These are phyloP conservation scores for Aaosphaeria pasadenensis DNA, from an alignment of 2,329 filamentous ascomycete species.

Conservation along the genomic window DNA sequence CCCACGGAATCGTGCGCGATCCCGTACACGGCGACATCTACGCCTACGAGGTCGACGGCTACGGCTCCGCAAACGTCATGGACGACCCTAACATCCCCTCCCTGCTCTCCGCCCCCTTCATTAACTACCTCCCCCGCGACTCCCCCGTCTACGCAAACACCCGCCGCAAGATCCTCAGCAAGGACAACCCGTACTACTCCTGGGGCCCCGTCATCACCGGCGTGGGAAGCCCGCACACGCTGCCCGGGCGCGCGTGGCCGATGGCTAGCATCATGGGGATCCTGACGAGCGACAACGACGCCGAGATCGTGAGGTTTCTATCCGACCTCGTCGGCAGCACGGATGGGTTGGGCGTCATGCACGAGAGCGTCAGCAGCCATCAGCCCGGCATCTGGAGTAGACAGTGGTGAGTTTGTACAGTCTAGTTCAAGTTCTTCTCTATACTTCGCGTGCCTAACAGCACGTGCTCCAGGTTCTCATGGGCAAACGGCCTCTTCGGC, in stretches of 20 bases:
- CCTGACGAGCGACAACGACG: slow-evolving; percentile 46
- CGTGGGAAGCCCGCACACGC: slow-evolving; percentile 46
- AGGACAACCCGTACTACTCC: slow-evolving; percentile 48
- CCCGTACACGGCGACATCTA: slow-evolving; percentile 38
- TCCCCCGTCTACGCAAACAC: slow-evolving; percentile 46
- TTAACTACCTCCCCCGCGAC: slow-evolving; percentile 49
- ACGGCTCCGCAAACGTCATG: slow-evolving; percentile 56
- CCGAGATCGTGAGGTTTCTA: slow-evolving; percentile 43
- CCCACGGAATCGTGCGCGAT: slow-evolving; percentile 37
- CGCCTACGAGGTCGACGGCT: slow-evolving; percentile 50
- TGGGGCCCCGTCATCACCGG: slow-evolving; percentile 44
- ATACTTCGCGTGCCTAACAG: not conserved
- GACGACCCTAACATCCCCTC: slow-evolving; percentile 71
- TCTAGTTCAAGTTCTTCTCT: not conserved
- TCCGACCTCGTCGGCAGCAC: slow-evolving; percentile 45
- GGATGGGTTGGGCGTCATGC: slow-evolving; percentile 47
- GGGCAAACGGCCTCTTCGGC: slow-evolving; percentile 53
- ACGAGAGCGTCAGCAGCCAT: slow-evolving; percentile 48
- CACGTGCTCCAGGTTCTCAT: slow-evolving; percentile 38
- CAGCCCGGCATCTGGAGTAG: slow-evolving; percentile 42
- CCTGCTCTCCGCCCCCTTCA: slow-evolving; percentile 61
- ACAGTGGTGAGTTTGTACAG: slow-evolving; percentile 35
- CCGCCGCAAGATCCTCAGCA: slow-evolving; percentile 40
- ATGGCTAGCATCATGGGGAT: slow-evolving; percentile 51
- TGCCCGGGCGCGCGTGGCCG: slow-evolving; percentile 47